Conservation (phyloP, 805 yeast species). For the Debaryomyces prosopidis region DNA sequence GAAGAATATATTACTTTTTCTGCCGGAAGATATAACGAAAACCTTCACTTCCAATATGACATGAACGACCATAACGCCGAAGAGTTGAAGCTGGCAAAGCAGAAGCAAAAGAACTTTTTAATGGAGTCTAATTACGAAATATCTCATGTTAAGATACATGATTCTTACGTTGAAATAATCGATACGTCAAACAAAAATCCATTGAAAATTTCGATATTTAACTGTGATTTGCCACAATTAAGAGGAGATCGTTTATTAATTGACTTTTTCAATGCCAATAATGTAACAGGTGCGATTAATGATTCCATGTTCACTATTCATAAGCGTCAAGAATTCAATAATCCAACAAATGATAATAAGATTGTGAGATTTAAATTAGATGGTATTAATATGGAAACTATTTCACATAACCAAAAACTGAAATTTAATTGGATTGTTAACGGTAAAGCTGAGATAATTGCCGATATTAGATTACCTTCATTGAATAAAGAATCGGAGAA, state of each 20-base stretch:
- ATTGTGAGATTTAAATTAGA: constrained; percentile 41
- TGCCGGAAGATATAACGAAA: constrained; percentile 26
- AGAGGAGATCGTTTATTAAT: constrained; percentile 58
- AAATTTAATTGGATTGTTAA: constrained; percentile 71
- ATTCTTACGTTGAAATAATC: constrained; percentile 46
- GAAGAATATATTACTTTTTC: constrained; percentile 15
- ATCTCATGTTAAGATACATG: constrained; percentile 47
- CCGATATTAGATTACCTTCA: constrained; percentile 71
- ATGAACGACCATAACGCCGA: constrained; percentile 25
- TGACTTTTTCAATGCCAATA: constrained; percentile 69
- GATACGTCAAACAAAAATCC: constrained; percentile 28
- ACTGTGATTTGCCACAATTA: constrained; percentile 62
- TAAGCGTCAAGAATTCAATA: constrained; percentile 59
- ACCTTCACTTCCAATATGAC: constrained; percentile 33
- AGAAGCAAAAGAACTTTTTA: neutral
- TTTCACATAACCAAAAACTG: constrained; percentile 29
- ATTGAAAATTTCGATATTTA: constrained; percentile 57
- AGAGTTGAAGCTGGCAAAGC: constrained; percentile 8
- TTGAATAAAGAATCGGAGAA: constrained; percentile 19
- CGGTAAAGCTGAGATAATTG: constrained; percentile 68
- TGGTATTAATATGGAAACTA: constrained; percentile 38
- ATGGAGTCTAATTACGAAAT: constrained; percentile 36
- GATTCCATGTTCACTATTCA: constrained; percentile 77
- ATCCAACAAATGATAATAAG: constrained; percentile 23
- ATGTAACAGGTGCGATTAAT: constrained; percentile 72